Conservation (phyloP, 2,329 filamentous ascomycete species). For the Colletotrichum ledebouriae region DNA sequence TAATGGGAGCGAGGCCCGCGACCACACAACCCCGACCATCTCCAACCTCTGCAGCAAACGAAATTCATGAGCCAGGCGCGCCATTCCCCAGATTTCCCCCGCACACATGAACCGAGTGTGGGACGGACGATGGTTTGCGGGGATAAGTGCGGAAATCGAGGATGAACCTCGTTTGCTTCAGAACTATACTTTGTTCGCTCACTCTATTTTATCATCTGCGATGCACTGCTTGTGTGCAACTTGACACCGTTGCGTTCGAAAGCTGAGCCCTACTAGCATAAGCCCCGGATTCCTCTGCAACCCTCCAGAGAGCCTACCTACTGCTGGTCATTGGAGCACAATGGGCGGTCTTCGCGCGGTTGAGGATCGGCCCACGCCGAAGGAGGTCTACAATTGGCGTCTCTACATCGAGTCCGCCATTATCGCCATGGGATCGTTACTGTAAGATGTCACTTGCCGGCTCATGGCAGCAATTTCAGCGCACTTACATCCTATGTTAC, state of each 20-base stretch:
- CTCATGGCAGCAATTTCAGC: neutral
- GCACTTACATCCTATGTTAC: constrained; percentile 3
- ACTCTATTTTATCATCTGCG: neutral
- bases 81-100: constrained; percentile 40
- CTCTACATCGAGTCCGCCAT: constrained; percentile 63
- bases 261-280: neutral
- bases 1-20: constrained; percentile 23
- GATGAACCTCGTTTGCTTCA: constrained; percentile 17
- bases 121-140: constrained; percentile 28
- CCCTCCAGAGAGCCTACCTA: neutral
- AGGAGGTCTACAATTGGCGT: constrained; percentile 67
- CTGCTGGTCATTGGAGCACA: neutral
- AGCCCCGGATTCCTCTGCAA: constrained; percentile 1
- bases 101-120: constrained; percentile 25
- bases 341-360: constrained; percentile 60
- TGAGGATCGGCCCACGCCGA: constrained; percentile 68
- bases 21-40: constrained; percentile 11
- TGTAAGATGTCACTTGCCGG: constrained; percentile 47
- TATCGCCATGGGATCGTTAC: constrained; percentile 61
- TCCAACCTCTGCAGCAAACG: neutral
- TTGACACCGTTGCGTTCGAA: neutral
- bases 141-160: constrained; percentile 37
- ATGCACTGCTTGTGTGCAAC: neutral
- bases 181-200: constrained; percentile 1
- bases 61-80: neutral